Conservation (phyloP, 257 asterid species). For the Rhazya stricta region DNA sequence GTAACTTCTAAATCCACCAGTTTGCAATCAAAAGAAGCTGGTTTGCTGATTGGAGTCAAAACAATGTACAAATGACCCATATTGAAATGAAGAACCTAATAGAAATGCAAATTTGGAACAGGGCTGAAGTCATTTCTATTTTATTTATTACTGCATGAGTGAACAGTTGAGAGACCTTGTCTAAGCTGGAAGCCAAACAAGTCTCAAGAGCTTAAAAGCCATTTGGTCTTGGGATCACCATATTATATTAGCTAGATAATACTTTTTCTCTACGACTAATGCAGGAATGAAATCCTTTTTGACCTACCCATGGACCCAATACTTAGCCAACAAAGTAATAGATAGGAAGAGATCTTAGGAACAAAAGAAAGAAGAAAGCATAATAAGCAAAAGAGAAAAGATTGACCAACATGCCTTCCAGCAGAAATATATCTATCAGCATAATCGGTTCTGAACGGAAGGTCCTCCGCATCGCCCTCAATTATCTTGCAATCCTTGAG, state of each 20-base stretch:
- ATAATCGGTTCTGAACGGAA: conserved; percentile 73
- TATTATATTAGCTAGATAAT: not conserved
- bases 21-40: not conserved
- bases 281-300: not conserved
- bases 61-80: not conserved
- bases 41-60: not conserved
- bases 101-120: not conserved
- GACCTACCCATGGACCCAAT: not conserved
- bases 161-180: not conserved
- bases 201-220: too few relatives aligned
- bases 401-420: conserved; percentile 55
- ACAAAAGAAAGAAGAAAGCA: not conserved
- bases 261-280: too few relatives aligned
- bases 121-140: not conserved
- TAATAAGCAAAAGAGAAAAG: not conserved
- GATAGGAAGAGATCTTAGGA: not conserved
- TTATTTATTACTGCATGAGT: too few relatives aligned
- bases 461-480: conserved; percentile 98
- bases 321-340: not conserved
- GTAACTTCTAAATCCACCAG: not conserved
- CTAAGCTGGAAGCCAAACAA: not conserved
- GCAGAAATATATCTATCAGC: conserved; percentile 86
- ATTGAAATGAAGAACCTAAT: not conserved
- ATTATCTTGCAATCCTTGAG: conserved; percentile 78
- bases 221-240: not conserved